Evolutionary conservation across 2,329 filamentous ascomycete species (phyloP).

Genomic region (Pyrenophora graminea): DNA sequence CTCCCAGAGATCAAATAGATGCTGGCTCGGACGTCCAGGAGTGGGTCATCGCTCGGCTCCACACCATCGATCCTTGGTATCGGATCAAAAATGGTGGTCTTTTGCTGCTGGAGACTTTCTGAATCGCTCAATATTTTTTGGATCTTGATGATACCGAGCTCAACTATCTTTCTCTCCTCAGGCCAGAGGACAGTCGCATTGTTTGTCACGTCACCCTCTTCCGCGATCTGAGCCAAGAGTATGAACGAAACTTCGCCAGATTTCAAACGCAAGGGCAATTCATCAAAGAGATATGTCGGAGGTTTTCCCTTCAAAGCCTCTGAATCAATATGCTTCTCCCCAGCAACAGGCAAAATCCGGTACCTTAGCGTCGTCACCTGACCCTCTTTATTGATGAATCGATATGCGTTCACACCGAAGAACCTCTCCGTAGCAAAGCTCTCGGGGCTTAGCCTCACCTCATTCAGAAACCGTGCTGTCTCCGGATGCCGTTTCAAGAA

Average conservation of each 20-base stretch:
- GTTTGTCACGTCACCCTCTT: slow-evolving; percentile 54
- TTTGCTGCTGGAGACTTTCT: slow-evolving; percentile 52
- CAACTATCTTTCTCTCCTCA: slow-evolving; percentile 54
- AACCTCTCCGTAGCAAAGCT: slow-evolving; percentile 57
- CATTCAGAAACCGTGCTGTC: slow-evolving; percentile 54
- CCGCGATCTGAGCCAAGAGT: slow-evolving; percentile 56
- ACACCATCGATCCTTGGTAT: slow-evolving; percentile 60
- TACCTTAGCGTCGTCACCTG: slow-evolving; percentile 56
- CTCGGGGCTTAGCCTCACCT: slow-evolving; percentile 55
- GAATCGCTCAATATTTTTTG: slow-evolving; percentile 48
- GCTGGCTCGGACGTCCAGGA: slow-evolving; percentile 60
- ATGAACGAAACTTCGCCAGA: slow-evolving; percentile 51
- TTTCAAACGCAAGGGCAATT: slow-evolving; percentile 48
- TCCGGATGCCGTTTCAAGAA: slow-evolving; percentile 55
- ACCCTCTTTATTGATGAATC: slow-evolving; percentile 47
- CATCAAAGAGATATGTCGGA: slow-evolving; percentile 56
- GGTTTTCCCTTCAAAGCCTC: slow-evolving; percentile 47
- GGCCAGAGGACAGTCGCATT: slow-evolving; percentile 60
- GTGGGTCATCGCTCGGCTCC: slow-evolving; percentile 58
- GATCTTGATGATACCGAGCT: slow-evolving; percentile 56
- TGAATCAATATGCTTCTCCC: slow-evolving; percentile 46
- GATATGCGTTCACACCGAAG: slow-evolving; percentile 57
- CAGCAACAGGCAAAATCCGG: slow-evolving; percentile 53
- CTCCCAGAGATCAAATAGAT: slow-evolving; percentile 61
- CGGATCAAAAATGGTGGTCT: slow-evolving; percentile 62